Conservation (phyloP, 164 flowering plant genomes). For the Piper longum region DNA sequence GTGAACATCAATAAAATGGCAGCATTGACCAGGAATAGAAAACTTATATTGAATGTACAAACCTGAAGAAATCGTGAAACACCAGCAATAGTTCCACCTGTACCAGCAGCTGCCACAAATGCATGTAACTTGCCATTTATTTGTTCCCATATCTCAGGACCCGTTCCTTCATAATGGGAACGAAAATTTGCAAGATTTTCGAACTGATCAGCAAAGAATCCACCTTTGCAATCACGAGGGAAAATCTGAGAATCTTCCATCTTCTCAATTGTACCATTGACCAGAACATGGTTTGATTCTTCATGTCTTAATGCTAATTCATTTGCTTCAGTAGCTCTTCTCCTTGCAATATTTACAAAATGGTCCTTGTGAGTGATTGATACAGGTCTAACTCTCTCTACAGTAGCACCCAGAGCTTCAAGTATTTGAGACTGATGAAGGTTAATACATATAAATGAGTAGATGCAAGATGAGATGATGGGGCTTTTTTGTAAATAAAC, state of each 20-base stretch:
- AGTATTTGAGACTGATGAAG: conserved; percentile 68
- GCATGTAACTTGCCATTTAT: conserved; percentile 61
- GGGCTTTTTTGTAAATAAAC: too few relatives aligned
- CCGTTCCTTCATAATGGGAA: conserved; percentile 91
- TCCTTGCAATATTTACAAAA: conserved; percentile 78
- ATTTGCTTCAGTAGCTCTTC: conserved; percentile 74
- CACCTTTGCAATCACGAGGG: conserved; percentile 48
- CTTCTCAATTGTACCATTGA: conserved; percentile 23
- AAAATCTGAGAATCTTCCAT: conserved; percentile 16
- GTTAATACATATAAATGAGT: not conserved
- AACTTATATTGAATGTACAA: not conserved
- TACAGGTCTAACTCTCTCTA: conserved; percentile 93
- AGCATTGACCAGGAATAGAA: too few relatives aligned
- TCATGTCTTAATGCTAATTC: conserved; percentile 32
- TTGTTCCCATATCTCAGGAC: conserved; percentile 96
- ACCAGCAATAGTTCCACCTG: conserved; percentile 93
- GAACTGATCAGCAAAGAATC: conserved; percentile 96
- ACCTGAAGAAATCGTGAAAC: conserved; percentile 82
- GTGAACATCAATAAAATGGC: too few relatives aligned
- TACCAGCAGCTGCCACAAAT: conserved; percentile 92
- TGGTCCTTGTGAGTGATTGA: conserved; percentile 91
- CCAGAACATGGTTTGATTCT: conserved; percentile 14
- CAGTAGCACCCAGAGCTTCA: conserved; percentile 96
- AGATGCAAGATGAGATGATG: not conserved
- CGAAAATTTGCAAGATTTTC: conserved; percentile 89